Conservation (phyloP, 2,329 filamentous ascomycete genomes). For the Diplocarpon rosae region DNA sequence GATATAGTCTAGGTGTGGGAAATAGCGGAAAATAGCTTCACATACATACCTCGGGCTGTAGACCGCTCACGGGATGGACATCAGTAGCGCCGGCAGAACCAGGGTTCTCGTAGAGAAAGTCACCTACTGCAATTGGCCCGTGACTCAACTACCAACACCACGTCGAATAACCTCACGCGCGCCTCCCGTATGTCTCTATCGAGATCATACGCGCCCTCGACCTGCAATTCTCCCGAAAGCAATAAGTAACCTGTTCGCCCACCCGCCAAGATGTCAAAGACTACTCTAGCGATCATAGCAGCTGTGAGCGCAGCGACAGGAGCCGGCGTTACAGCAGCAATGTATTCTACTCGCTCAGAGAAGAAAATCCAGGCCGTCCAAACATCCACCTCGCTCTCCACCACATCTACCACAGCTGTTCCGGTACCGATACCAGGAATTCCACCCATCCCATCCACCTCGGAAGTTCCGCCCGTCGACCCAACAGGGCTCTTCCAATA, state of each 20-base stretch:
- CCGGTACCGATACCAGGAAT: slow-evolving; percentile 23
- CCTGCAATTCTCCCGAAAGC: not conserved
- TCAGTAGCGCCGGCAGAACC: not conserved
- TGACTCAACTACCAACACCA: slow-evolving; percentile 15
- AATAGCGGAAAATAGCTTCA: no score
- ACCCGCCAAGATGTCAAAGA: slow-evolving; percentile 58
- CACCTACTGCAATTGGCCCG: slow-evolving; percentile 2
- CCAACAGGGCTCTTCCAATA: slow-evolving; percentile 71
- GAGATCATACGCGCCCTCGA: slow-evolving; percentile 13
- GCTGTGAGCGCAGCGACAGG: slow-evolving; percentile 67
- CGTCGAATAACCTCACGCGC: slow-evolving; percentile 16
- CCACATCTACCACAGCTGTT: slow-evolving; percentile 20
- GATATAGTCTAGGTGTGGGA: no score
- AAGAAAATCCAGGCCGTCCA: slow-evolving; percentile 30
- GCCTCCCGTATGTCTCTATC: slow-evolving; percentile 11
- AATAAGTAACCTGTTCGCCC: slow-evolving; percentile 16
- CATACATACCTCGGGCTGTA: not conserved
- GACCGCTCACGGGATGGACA: not conserved
- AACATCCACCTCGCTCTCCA: slow-evolving; percentile 19
- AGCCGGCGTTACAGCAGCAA: slow-evolving; percentile 59
- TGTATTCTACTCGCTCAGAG: slow-evolving; percentile 47
- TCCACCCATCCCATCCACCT: slow-evolving; percentile 17
- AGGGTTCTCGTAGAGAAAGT: slow-evolving; percentile 2
- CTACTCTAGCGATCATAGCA: slow-evolving; percentile 64
- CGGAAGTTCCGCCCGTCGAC: slow-evolving; percentile 47